phyloP scores from a whole-genome alignment of 2,329 filamentous ascomycete genomes.

The Cryphonectria japonica region DNA sequence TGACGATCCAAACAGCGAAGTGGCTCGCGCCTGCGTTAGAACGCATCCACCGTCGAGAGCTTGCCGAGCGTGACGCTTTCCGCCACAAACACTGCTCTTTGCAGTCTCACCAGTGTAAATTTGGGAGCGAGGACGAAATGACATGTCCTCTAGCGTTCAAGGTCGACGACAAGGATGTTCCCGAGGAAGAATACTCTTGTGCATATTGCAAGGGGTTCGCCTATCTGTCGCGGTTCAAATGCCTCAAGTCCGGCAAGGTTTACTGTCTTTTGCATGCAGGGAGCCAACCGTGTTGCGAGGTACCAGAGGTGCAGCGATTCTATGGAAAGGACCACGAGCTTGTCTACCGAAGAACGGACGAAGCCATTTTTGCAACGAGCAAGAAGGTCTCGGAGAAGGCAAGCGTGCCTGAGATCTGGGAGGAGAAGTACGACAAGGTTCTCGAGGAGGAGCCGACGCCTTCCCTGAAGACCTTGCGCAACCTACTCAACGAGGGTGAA shows the following conservation, averaged over 20 bases:
- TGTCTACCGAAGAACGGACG: conserved; percentile 75
- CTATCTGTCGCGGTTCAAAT: conserved; percentile 89
- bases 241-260: conserved; percentile 77
- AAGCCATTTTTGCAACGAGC: conserved; percentile 67
- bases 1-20: conserved; percentile 86
- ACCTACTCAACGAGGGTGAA: conserved; percentile 88
- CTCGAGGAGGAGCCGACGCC: conserved; percentile 84
- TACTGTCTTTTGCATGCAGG: conserved; percentile 85
- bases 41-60: conserved; percentile 75
- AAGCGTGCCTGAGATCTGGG: conserved; percentile 83
- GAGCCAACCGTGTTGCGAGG: conserved; percentile 77
- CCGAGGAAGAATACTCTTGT: conserved; percentile 93
- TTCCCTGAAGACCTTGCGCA: conserved; percentile 82
- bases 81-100: conserved; percentile 64
- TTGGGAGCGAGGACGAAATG: conserved; percentile 50
- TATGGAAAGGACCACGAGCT: conserved; percentile 72
- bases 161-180: conserved; percentile 73
- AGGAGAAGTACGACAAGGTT: conserved; percentile 83
- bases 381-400: conserved; percentile 86
- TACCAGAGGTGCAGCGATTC: conserved; percentile 68
- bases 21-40: conserved; percentile 91
- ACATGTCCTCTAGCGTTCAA: conserved; percentile 65
- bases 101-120: conserved; percentile 57
- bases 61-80: conserved; percentile 69
- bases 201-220: conserved; percentile 89